Conservation (phyloP, 352 stramenopile species). For the Globisporangium rhizosaccharum region DNA sequence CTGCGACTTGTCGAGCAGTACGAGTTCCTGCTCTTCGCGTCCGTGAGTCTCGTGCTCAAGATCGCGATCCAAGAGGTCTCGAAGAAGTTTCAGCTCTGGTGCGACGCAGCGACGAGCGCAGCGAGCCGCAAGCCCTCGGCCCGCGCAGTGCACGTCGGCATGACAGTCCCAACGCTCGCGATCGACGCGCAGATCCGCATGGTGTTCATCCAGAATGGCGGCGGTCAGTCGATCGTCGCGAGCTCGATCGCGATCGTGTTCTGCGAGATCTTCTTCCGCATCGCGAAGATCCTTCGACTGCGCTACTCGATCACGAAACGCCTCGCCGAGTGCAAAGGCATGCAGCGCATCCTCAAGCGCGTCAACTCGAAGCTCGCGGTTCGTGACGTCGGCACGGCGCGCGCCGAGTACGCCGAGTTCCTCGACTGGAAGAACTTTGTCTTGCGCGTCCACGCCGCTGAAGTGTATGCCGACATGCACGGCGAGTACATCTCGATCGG, state of each 20-base stretch:
- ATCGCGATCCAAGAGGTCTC: conserved; percentile 25
- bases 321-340: conserved; percentile 18
- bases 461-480: conserved; percentile 48
- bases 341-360: conserved; percentile 24
- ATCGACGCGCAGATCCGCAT: conserved; percentile 31
- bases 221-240: conserved; percentile 8
- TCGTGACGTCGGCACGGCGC: conserved; percentile 16
- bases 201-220: conserved; percentile 23
- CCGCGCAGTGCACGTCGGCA: conserved; percentile 18
- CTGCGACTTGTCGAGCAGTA: conserved; percentile 18
- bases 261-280: conserved; percentile 28
- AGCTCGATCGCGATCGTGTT: conserved; percentile 24
- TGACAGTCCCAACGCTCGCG: conserved; percentile 27
- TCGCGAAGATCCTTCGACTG: conserved; percentile 27
- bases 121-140: conserved; percentile 14
- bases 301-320: conserved; percentile 17
- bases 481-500: conserved; percentile 45
- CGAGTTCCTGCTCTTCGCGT: conserved; percentile 21
- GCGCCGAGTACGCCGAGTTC: conserved; percentile 27
- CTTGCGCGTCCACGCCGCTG: conserved; percentile 29
- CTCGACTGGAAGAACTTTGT: conserved; percentile 35
- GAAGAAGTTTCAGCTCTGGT: conserved; percentile 19
- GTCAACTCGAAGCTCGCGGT: conserved; percentile 27
- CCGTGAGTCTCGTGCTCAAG: conserved; percentile 22
- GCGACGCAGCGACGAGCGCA: not conserved